Evolutionary conservation across 2,329 filamentous ascomycete genomes (phyloP).

Genomic region (Microdochium nivale): DNA sequence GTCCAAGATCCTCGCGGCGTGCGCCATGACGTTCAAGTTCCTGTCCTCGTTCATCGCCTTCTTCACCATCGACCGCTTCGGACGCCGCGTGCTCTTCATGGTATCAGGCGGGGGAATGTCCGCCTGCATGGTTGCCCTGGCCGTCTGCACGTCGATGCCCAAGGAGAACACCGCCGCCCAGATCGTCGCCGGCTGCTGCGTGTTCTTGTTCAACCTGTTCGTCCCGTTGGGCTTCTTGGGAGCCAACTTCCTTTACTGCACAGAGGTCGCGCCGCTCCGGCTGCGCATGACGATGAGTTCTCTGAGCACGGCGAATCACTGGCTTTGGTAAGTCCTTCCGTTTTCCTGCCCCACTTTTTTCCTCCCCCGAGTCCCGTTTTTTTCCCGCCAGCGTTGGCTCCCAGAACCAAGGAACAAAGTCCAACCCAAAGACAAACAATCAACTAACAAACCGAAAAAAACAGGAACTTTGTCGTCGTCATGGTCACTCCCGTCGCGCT

Average conservation of each 20-base stretch:
- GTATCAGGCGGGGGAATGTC: slow-evolving; percentile 43
- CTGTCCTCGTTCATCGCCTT: slow-evolving; percentile 38
- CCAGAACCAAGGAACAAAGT: too few species aligned
- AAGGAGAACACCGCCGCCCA: slow-evolving; percentile 34
- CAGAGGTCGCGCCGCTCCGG: slow-evolving; percentile 44
- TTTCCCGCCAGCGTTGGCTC: too few species aligned
- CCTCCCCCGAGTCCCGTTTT: too few species aligned
- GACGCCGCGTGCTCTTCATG: slow-evolving; percentile 41
- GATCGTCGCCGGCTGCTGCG: slow-evolving; percentile 44
- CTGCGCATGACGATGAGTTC: slow-evolving; percentile 45
- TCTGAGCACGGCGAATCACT: slow-evolving; percentile 45
- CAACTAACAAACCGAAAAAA: too few species aligned
- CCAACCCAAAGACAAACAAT: slow-evolving; percentile 4
- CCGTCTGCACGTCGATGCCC: slow-evolving; percentile 40
- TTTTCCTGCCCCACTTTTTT: neutral
- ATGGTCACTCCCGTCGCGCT: slow-evolving; percentile 38
- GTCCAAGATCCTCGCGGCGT: slow-evolving; percentile 33
- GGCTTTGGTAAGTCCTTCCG: slow-evolving; percentile 29
- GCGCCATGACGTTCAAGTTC: slow-evolving; percentile 48
- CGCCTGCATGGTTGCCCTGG: slow-evolving; percentile 43
- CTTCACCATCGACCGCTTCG: slow-evolving; percentile 40
- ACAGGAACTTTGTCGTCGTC: slow-evolving; percentile 32
- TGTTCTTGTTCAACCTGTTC: slow-evolving; percentile 53
- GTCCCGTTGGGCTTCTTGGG: slow-evolving; percentile 51
- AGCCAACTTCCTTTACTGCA: slow-evolving; percentile 51